These are phyloP conservation scores for Aspergillus pseudoviridinutans DNA, from an alignment of 2,329 filamentous ascomycete genomes.

Conservation along the genomic window DNA sequence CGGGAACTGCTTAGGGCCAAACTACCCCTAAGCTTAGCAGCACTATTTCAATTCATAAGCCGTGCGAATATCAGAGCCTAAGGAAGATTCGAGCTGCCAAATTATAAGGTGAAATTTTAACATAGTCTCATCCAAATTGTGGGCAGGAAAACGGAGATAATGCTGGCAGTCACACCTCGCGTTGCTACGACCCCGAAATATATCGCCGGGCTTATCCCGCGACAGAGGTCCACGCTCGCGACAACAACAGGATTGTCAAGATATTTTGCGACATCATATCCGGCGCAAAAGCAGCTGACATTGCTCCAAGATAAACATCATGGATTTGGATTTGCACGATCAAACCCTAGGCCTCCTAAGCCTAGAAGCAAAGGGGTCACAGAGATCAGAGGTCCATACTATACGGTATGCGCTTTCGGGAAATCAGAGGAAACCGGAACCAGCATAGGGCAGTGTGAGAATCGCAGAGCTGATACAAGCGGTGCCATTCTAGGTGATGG, in stretches of 20 bases:
- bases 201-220: slow-evolving; percentile 2
- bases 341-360: slow-evolving; percentile 48
- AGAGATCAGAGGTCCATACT: slow-evolving; percentile 55
- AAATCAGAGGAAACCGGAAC: not conserved
- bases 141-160: not conserved
- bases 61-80: not conserved
- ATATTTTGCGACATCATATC: slow-evolving; percentile 16
- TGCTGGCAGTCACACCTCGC: slow-evolving; percentile 6
- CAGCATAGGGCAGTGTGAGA: not conserved
- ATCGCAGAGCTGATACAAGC: slow-evolving; percentile 1
- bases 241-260: slow-evolving; percentile 6
- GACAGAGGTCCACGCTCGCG: slow-evolving; percentile 8
- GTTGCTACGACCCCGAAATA: slow-evolving; percentile 5
- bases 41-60: not conserved
- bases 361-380: slow-evolving; percentile 50
- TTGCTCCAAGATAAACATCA: slow-evolving; percentile 49
- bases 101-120: not conserved
- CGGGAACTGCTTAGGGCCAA: too few relatives aligned
- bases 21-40: too few relatives aligned
- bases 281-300: slow-evolving; percentile 18
- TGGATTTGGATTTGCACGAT: slow-evolving; percentile 50
- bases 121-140: not conserved
- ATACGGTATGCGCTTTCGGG: slow-evolving; percentile 36
- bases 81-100: not conserved
- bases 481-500: slow-evolving; percentile 40